These are phyloP conservation scores for Persicaria tinctoria DNA, from an alignment of 148 eudicot species.

Conservation along the genomic window DNA sequence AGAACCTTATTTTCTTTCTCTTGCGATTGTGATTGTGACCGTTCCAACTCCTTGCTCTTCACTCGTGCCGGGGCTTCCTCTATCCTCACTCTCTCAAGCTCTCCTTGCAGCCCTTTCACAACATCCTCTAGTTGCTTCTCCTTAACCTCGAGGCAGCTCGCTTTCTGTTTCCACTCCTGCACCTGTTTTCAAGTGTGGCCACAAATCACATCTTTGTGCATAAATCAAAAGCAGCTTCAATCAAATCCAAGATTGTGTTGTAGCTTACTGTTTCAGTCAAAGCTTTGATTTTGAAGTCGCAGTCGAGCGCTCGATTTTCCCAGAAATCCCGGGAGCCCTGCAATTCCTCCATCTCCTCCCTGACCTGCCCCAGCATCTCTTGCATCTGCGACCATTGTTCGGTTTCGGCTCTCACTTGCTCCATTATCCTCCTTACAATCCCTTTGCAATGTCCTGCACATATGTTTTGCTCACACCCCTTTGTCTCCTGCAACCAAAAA, in stretches of 20 bases:
- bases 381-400: constrained; percentile 99
- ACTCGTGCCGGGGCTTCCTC: constrained; percentile 18
- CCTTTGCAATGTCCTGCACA: constrained; percentile 73
- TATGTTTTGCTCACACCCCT: constrained; percentile 27
- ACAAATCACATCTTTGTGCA: too few relatives aligned
- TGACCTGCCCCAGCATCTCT: constrained; percentile 71
- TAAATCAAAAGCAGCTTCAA: neutral
- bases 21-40: constrained; percentile 45
- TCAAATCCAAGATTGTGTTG: neutral
- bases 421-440: constrained; percentile 65
- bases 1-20: constrained; percentile 59
- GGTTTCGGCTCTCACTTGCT: constrained; percentile 87
- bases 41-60: constrained; percentile 15
- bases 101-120: constrained; percentile 24
- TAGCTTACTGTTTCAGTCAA: constrained; percentile 46
- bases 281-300: constrained; percentile 40
- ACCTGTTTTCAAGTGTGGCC: constrained; percentile 30
- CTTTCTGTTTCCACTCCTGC: constrained; percentile 63
- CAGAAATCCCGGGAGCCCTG: constrained; percentile 79
- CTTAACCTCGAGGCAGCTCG: constrained; percentile 36
- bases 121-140: constrained; percentile 45
- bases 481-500: constrained; percentile 31
- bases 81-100: constrained; percentile 32
- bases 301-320: constrained; percentile 64
- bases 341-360: constrained; percentile 78